These are phyloP conservation scores for Chaetothyriales sp. DNA, from an alignment of 2,329 filamentous ascomycete genomes.

Conservation along the genomic window DNA sequence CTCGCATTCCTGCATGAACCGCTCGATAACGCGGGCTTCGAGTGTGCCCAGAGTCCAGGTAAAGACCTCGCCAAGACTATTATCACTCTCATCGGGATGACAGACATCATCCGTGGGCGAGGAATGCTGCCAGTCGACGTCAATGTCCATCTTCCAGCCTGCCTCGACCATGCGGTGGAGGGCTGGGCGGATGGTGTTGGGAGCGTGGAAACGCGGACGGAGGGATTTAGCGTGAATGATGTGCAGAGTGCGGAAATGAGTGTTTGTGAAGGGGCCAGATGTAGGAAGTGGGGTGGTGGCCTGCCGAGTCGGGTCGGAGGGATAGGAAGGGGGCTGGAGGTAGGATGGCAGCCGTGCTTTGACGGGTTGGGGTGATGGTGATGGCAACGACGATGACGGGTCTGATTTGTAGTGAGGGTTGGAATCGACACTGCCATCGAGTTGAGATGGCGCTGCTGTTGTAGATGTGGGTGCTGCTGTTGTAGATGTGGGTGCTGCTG, in stretches of 20 bases:
- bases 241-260: slow-evolving; percentile 17
- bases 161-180: slow-evolving; percentile 21
- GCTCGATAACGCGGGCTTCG: slow-evolving; percentile 16
- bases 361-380: background rate
- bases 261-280: slow-evolving; percentile 15
- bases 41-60: slow-evolving; percentile 9
- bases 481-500: background rate
- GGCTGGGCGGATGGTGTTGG: slow-evolving; percentile 8
- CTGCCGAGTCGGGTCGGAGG: slow-evolving; percentile 11
- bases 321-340: slow-evolving; percentile 17
- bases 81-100: background rate
- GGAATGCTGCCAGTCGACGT: slow-evolving; percentile 2
- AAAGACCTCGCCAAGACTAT: slow-evolving; percentile 6
- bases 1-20: slow-evolving; percentile 20
- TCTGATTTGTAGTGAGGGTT: background rate
- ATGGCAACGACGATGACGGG: background rate
- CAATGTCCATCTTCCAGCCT: slow-evolving; percentile 1
- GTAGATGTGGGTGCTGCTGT: background rate
- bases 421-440: background rate
- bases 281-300: slow-evolving; percentile 6
- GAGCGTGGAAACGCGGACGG: slow-evolving; percentile 14
- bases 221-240: slow-evolving; percentile 18
- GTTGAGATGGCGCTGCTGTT: background rate
- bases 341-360: slow-evolving; percentile 12
- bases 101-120: background rate